These are phyloP conservation scores for Pascua guehoae DNA, from an alignment of 1,284 basidiomycete genomes.

Conservation along the genomic window DNA sequence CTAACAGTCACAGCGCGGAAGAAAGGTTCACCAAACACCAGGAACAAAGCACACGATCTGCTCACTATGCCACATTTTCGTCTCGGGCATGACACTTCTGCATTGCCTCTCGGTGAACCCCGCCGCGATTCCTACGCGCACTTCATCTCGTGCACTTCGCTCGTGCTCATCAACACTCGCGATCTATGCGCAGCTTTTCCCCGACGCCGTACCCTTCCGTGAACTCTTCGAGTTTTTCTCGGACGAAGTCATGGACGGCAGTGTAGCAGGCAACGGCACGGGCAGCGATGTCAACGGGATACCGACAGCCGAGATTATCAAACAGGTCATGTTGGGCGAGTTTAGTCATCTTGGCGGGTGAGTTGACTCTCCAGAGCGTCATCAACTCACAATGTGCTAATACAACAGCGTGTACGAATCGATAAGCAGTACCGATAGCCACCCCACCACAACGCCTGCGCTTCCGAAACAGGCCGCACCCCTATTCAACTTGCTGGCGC, in stretches of 20 bases:
- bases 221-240: conserved; percentile 22
- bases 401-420: not conserved
- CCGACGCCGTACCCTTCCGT: conserved; percentile 16
- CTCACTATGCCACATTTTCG: conserved; percentile 16
- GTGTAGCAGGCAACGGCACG: too few species aligned
- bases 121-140: not conserved
- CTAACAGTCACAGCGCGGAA: conserved; percentile 8
- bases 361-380: not conserved
- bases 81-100: conserved; percentile 21
- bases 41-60: conserved; percentile 12
- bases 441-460: not conserved
- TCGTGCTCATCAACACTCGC: conserved; percentile 22
- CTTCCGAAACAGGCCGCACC: not conserved
- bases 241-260: conserved; percentile 13
- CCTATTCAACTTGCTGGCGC: not conserved
- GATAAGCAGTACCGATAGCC: not conserved
- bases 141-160: conserved; percentile 16
- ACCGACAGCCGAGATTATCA: not conserved
- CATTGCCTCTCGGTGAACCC: conserved; percentile 14
- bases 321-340: not conserved
- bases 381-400: not conserved
- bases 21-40: conserved; percentile 17
- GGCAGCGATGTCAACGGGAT: too few species aligned
- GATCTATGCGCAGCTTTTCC: conserved; percentile 19
- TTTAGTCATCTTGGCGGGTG: not conserved